Evolutionary conservation across 148 eudicot species (phyloP).

Genomic region (Rhododendron williamsianum): DNA sequence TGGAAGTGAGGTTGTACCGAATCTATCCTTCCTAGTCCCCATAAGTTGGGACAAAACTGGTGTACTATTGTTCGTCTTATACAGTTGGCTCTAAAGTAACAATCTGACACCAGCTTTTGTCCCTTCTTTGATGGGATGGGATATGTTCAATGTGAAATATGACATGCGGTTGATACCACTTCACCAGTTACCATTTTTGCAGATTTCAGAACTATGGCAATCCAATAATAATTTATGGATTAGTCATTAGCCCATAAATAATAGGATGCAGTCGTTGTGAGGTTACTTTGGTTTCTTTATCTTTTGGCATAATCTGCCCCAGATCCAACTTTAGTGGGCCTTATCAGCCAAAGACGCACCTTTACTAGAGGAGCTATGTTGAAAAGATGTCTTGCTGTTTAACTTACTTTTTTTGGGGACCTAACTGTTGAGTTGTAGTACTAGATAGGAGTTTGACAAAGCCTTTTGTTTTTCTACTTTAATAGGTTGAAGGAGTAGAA

Average conservation of each 20-base stretch:
- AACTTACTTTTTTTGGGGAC: neutral
- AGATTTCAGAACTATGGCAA: neutral
- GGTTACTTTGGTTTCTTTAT: neutral
- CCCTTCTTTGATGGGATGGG: neutral
- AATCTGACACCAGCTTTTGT: neutral
- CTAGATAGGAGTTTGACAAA: neutral
- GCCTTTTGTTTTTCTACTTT: neutral
- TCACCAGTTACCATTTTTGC: neutral
- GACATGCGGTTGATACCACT: neutral
- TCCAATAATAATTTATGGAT: neutral
- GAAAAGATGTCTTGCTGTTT: neutral
- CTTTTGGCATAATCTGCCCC: neutral
- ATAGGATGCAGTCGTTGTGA: neutral
- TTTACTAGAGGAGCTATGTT: neutral
- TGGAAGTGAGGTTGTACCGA: neutral
- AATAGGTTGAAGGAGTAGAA: constrained; percentile 80
- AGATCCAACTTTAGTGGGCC: neutral
- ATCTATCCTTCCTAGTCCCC: neutral
- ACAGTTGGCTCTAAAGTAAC: too few relatives aligned
- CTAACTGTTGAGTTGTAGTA: neutral
- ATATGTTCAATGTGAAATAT: neutral
- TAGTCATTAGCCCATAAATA: neutral
- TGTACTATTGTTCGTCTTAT: too few relatives aligned
- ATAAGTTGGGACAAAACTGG: neutral
- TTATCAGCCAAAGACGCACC: neutral